Percentiles rank a stretch among this genome's conserved stretches.
Conservation (phyloP, 1,284 basidiomycete genomes). For the Trichosporon asahii region DNA sequence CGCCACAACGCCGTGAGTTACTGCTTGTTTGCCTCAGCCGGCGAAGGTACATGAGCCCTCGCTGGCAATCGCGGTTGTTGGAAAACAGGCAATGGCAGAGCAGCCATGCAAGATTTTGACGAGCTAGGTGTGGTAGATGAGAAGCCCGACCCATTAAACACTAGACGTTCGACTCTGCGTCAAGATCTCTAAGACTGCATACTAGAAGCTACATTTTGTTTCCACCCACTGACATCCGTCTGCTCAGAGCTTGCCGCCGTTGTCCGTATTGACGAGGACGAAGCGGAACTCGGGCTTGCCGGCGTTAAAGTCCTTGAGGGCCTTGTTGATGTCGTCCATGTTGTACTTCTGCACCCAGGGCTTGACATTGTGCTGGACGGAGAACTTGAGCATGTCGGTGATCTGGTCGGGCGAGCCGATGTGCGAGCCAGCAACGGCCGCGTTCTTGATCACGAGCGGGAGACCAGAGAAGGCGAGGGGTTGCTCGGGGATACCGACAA, state of each 20-base stretch:
- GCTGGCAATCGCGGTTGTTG: too few species aligned
- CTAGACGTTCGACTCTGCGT: neutral
- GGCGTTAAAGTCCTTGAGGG: conserved; percentile 49
- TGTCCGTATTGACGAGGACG: conserved; percentile 46
- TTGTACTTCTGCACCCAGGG: conserved; percentile 37
- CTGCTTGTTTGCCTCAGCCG: too few species aligned
- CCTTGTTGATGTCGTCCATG: conserved; percentile 53
- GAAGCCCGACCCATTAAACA: neutral
- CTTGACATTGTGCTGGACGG: conserved; percentile 33
- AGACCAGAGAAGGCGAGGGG: conserved; percentile 34
- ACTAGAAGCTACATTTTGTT: neutral
- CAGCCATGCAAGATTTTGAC: too few species aligned
- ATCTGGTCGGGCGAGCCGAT: conserved; percentile 51
- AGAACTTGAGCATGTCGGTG: conserved; percentile 47
- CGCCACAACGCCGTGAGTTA: too few species aligned
- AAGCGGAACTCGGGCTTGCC: conserved; percentile 53
- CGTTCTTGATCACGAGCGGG: conserved; percentile 28
- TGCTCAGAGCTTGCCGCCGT: conserved; percentile 28
- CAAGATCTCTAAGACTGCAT: neutral
- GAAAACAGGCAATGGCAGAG: too few species aligned
- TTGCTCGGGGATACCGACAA: conserved; percentile 45
- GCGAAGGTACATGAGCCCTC: too few species aligned
- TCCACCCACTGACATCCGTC: neutral
- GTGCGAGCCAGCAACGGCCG: conserved; percentile 25
- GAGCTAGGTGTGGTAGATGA: too few species aligned